phyloP scores from a whole-genome alignment of 2,329 filamentous ascomycete genomes.

The Didymella lethalis region DNA sequence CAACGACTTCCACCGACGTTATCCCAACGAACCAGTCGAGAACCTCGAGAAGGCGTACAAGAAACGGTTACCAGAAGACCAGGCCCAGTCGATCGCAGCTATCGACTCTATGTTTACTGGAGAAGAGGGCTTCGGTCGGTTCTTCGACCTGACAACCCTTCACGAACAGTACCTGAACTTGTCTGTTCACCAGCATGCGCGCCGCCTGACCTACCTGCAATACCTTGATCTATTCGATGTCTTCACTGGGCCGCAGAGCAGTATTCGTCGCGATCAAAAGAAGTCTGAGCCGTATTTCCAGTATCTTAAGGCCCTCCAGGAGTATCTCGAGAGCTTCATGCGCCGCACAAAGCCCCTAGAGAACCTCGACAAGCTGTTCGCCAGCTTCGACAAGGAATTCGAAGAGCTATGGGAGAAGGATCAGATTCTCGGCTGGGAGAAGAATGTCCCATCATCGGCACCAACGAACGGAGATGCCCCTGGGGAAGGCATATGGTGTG shows the following conservation, averaged over 20 bases:
- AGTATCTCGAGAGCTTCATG: constrained; percentile 89
- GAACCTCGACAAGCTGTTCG: constrained; percentile 80
- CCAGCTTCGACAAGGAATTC: constrained; percentile 82
- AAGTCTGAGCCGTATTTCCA: constrained; percentile 91
- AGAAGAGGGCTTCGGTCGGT: constrained; percentile 92
- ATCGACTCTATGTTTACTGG: constrained; percentile 94
- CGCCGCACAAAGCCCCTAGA: constrained; percentile 84
- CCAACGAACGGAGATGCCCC: constrained; percentile 59
- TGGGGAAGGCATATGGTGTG: constrained; percentile 81
- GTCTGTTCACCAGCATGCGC: constrained; percentile 73
- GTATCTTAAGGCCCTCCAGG: constrained; percentile 81
- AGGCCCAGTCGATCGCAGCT: constrained; percentile 67
- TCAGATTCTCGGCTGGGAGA: constrained; percentile 79
- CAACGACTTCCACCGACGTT: constrained; percentile 86
- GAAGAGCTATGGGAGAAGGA: constrained; percentile 82
- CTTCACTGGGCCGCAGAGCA: constrained; percentile 76
- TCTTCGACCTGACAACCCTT: constrained; percentile 82
- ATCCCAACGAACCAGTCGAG: constrained; percentile 93
- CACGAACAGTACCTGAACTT: constrained; percentile 94
- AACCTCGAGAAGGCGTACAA: constrained; percentile 95
- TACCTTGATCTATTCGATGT: constrained; percentile 91
- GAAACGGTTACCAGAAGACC: constrained; percentile 69
- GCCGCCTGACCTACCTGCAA: constrained; percentile 83
- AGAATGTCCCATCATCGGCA: constrained; percentile 54
- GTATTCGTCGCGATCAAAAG: constrained; percentile 82